A percentile compares a stretch with the other conserved stretches of the same genome.
phyloP scores from a whole-genome alignment of 1,284 basidiomycete genomes.

The Heterobasidion annosum region DNA sequence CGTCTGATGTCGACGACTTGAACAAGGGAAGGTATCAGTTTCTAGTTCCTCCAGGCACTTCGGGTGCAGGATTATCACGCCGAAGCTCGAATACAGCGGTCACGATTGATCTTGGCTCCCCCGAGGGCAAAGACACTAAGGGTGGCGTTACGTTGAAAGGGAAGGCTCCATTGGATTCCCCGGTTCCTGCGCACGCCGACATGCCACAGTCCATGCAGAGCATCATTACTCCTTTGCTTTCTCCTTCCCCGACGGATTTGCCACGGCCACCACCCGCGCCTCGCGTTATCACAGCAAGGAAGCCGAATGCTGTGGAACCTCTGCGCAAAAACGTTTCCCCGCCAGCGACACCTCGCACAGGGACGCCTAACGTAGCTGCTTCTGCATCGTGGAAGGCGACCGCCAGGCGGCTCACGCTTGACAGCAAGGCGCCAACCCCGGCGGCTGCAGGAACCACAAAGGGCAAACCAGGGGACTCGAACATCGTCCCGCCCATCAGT shows the following conservation, averaged over 20 bases:
- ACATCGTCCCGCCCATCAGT: conserved; percentile 88
- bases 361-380: conserved; percentile 11
- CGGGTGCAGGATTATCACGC: neutral
- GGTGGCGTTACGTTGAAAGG: neutral
- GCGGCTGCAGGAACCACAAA: conserved; percentile 11
- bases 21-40: neutral
- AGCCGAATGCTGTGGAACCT: conserved; percentile 17
- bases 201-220: neutral
- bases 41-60: neutral
- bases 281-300: conserved; percentile 12
- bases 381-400: conserved; percentile 10
- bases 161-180: neutral
- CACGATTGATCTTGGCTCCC: neutral
- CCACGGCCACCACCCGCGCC: neutral
- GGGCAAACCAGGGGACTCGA: conserved; percentile 26
- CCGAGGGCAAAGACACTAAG: neutral
- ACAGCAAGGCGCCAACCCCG: neutral
- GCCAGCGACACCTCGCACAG: conserved; percentile 22
- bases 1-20: conserved; percentile 3
- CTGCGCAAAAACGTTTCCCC: conserved; percentile 25
- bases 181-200: neutral
- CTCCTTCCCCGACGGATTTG: neutral
- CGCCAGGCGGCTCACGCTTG: conserved; percentile 5
- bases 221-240: neutral
- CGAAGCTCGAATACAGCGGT: neutral